These are phyloP conservation scores for Chaetomium globosum DNA, from an alignment of 2,329 filamentous ascomycete genomes.

Conservation along the genomic window DNA sequence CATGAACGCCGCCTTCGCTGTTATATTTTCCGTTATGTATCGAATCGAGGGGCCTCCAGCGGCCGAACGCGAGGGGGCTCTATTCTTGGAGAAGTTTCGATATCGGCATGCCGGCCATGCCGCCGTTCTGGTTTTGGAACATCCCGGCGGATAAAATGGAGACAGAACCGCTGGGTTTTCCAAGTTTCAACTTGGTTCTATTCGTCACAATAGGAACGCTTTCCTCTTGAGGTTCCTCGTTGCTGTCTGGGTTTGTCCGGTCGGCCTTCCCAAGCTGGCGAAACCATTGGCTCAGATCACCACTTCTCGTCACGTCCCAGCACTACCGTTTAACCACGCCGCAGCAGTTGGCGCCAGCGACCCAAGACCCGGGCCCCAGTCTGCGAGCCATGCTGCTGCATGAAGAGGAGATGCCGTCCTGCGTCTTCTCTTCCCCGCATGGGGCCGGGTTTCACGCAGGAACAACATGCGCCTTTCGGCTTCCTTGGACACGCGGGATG, in stretches of 20 bases:
- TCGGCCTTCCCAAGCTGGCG: neutral
- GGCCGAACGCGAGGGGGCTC: neutral
- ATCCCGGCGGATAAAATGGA: conserved; percentile 22
- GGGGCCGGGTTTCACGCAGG: conserved; percentile 30
- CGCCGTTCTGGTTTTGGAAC: conserved; percentile 14
- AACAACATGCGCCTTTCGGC: conserved; percentile 28
- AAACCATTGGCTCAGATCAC: neutral
- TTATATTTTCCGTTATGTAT: neutral
- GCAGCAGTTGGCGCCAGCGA: neutral
- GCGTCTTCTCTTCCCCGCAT: conserved; percentile 29
- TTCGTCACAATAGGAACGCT: neutral
- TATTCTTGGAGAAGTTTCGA: conserved; percentile 10
- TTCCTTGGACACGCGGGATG: conserved; percentile 24
- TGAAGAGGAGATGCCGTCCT: conserved; percentile 25
- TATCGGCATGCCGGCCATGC: neutral
- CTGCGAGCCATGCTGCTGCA: conserved; percentile 2
- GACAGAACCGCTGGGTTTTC: neutral
- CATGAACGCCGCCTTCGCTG: neutral
- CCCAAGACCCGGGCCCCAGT: neutral
- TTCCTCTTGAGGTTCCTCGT: neutral
- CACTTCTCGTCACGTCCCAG: neutral
- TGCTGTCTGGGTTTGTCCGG: neutral
- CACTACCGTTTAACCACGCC: neutral
- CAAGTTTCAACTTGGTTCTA: neutral
- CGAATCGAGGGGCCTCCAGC: neutral